Evolutionary conservation across 257 asterid species (phyloP).

Genomic region (Nicotiana tabacum): DNA sequence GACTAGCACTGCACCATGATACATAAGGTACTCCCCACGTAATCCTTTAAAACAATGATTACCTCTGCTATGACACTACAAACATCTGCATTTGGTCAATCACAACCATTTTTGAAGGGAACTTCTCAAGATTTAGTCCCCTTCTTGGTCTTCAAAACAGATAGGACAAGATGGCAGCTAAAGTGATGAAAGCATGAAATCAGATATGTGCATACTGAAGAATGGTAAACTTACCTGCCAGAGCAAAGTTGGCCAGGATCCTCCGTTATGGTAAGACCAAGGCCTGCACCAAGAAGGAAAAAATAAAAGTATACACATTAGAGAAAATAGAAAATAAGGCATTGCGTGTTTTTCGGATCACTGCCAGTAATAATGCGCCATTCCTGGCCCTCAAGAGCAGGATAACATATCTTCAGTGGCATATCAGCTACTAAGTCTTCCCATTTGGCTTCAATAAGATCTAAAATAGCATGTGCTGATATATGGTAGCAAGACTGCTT

Average conservation of each 20-base stretch:
- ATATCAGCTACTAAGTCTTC: constrained; percentile 64
- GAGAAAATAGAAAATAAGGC: neutral
- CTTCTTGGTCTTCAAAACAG: neutral
- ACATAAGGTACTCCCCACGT: no score
- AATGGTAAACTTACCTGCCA: constrained; percentile 55
- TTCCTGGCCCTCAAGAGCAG: constrained; percentile 72
- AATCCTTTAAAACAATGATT: no score
- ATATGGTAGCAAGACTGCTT: constrained; percentile 60
- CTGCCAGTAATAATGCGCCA: constrained; percentile 80
- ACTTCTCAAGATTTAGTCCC: neutral
- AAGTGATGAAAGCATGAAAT: neutral
- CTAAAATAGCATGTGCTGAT: constrained; percentile 70
- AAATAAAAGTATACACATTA: no score
- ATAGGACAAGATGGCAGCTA: neutral
- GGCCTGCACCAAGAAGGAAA: constrained; percentile 42
- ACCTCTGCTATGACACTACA: no score
- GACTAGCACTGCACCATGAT: no score
- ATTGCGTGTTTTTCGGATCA: constrained; percentile 81
- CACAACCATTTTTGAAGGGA: neutral
- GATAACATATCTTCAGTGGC: constrained; percentile 81
- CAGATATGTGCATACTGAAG: neutral
- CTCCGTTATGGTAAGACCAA: constrained; percentile 89
- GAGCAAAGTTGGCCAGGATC: constrained; percentile 83
- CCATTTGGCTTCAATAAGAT: constrained; percentile 73
- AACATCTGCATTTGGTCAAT: no score